Percentiles rank a stretch among this genome's conserved stretches.
These are phyloP conservation scores for Tylopilus sp. DNA, from an alignment of 768 basidiomycete species.

Conservation along the genomic window DNA sequence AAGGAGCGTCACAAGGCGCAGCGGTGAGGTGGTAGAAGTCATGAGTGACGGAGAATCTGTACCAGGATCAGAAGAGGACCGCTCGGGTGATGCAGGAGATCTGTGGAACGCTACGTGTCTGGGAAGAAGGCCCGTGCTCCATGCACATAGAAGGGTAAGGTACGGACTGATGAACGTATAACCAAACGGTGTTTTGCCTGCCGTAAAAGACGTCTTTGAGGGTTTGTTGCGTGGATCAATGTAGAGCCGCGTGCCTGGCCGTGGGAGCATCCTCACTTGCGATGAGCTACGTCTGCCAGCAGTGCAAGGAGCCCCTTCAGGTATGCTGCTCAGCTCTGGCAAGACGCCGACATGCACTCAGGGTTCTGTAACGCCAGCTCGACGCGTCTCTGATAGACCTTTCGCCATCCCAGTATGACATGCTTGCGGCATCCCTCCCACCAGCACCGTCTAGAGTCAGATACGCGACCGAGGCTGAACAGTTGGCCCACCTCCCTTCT, in stretches of 20 bases:
- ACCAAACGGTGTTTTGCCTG: background rate
- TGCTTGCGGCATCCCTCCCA: conserved; percentile 70
- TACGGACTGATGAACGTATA: background rate
- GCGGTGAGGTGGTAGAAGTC: background rate
- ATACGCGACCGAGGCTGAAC: conserved; percentile 41
- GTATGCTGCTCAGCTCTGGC: conserved; percentile 33
- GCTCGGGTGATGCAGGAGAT: background rate
- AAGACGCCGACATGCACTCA: conserved; percentile 9
- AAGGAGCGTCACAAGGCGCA: conserved; percentile 12
- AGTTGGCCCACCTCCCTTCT: conserved; percentile 45
- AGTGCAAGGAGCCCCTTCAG: conserved; percentile 90
- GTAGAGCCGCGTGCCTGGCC: too few relatives aligned
- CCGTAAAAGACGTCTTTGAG: background rate
- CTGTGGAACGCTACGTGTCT: background rate
- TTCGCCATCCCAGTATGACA: conserved; percentile 83
- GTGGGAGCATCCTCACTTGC: background rate
- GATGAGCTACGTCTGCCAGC: conserved; percentile 69
- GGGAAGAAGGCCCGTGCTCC: conserved; percentile 3
- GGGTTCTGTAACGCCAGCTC: conserved; percentile 42
- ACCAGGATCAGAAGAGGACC: background rate
- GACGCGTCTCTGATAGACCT: conserved; percentile 91
- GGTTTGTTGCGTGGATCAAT: background rate
- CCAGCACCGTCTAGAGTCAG: conserved; percentile 43
- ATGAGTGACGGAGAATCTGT: conserved; percentile 8
- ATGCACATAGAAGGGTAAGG: background rate